Evolutionary conservation across 805 yeast genomes (phyloP).

Genomic region (Candida schatavii): DNA sequence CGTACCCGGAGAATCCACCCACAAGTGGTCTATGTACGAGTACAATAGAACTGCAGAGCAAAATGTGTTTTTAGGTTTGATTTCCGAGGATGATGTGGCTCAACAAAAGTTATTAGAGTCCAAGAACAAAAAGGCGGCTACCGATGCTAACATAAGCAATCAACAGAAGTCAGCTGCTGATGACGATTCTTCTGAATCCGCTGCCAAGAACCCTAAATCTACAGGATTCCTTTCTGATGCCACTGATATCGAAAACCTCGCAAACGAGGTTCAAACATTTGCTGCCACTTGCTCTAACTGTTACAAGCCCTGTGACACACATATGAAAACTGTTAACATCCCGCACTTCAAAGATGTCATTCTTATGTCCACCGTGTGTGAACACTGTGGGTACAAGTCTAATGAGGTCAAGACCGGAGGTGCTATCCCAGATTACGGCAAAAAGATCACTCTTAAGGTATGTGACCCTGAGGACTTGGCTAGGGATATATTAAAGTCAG

Average conservation of each 20-base stretch:
- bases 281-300: slow-evolving; percentile 92
- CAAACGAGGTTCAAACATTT: slow-evolving; percentile 91
- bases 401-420: slow-evolving; percentile 99
- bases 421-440: slow-evolving; percentile 84
- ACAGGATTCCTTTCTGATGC: slow-evolving; percentile 66
- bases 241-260: slow-evolving; percentile 79
- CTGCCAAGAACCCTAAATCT: slow-evolving; percentile 35
- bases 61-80: slow-evolving; percentile 77
- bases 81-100: slow-evolving; percentile 64
- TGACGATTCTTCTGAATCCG: slow-evolving; percentile 3
- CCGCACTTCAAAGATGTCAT: slow-evolving; percentile 98
- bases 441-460: slow-evolving; percentile 64
- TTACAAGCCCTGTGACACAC: slow-evolving; percentile 77
- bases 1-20: slow-evolving; percentile 80
- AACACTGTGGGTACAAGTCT: slow-evolving; percentile 89
- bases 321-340: slow-evolving; percentile 93
- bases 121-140: slow-evolving; percentile 42
- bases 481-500: slow-evolving; percentile 91
- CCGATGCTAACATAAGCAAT: slow-evolving; percentile 27
- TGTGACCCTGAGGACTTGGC: slow-evolving; percentile 91
- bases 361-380: slow-evolving; percentile 93
- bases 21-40: slow-evolving; percentile 84
- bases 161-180: slow-evolving; percentile 13
- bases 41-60: slow-evolving; percentile 87
- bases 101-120: slow-evolving; percentile 46